phyloP scores from a whole-genome alignment of 345 rosid species.

The Anastatica hierochuntica region DNA sequence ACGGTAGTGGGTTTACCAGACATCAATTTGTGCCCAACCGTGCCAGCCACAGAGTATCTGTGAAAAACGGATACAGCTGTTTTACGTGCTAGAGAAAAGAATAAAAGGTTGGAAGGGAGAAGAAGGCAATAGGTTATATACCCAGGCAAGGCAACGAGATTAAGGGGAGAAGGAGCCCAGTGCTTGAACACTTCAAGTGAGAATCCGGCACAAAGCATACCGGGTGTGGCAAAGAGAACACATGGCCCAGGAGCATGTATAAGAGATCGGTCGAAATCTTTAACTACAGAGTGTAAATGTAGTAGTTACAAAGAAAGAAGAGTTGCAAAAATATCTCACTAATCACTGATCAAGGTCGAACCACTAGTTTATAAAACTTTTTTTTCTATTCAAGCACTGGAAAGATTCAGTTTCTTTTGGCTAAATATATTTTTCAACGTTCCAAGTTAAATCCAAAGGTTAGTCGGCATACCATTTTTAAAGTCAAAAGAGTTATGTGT shows the following conservation, averaged over 20 bases:
- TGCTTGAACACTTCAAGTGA: conserved; percentile 89
- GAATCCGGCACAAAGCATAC: conserved; percentile 93
- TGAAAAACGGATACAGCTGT: background rate
- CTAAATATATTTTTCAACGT: background rate
- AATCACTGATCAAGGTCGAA: background rate
- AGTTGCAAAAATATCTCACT: background rate
- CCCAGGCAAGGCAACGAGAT: conserved; percentile 95
- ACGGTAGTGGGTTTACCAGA: conserved; percentile 79
- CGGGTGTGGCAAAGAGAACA: conserved; percentile 97
- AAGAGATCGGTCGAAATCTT: conserved; percentile 67
- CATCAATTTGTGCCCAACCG: conserved; percentile 81
- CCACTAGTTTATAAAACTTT: background rate
- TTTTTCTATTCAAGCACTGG: background rate
- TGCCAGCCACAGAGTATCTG: conserved; percentile 94
- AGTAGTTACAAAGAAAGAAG: conserved; percentile 8
- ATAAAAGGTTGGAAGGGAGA: background rate
- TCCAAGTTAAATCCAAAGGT: background rate
- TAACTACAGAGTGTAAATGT: conserved; percentile 38
- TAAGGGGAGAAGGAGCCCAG: conserved; percentile 84
- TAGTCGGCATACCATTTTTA: conserved; percentile 55
- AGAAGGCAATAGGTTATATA: conserved; percentile 15
- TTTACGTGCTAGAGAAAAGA: background rate
- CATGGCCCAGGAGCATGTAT: conserved; percentile 90
- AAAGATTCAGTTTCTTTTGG: background rate
- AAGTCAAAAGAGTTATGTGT: conserved; percentile 78